phyloP scores from a whole-genome alignment of 2,329 filamentous ascomycete genomes.

The Arthrobotrys entomopaga region DNA sequence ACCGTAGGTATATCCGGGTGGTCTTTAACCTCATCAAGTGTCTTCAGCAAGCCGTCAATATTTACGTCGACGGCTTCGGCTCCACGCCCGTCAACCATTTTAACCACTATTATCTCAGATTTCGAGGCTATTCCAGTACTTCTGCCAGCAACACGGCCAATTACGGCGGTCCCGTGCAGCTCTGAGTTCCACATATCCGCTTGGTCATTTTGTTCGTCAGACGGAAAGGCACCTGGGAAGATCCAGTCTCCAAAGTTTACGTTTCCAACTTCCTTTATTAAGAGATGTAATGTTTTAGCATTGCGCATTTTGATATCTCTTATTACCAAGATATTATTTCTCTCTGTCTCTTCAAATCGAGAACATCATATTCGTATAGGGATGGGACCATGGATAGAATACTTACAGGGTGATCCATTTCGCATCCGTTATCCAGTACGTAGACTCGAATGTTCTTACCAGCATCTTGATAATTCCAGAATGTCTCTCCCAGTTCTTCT shows the following conservation, averaged over 20 bases:
- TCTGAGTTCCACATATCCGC: neutral
- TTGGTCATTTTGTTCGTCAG: conserved; percentile 12
- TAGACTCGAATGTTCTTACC: conserved; percentile 12
- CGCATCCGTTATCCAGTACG: conserved; percentile 15
- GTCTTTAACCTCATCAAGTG: conserved; percentile 11
- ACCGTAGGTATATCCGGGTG: conserved; percentile 3
- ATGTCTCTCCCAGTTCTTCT: neutral
- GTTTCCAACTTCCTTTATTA: conserved; percentile 10
- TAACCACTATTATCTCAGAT: conserved; percentile 16
- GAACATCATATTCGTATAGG: too few relatives aligned
- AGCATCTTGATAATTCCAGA: conserved; percentile 25
- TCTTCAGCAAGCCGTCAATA: conserved; percentile 7
- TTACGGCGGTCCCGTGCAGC: conserved; percentile 19
- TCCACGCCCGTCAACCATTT: conserved; percentile 2
- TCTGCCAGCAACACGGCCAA: conserved; percentile 11
- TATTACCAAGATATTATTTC: too few relatives aligned
- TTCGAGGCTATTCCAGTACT: conserved; percentile 16
- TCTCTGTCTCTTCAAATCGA: too few relatives aligned
- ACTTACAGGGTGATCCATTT: conserved; percentile 25
- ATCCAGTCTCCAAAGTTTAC: conserved; percentile 16
- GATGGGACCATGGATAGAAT: neutral
- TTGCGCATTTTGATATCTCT: neutral
- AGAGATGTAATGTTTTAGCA: neutral
- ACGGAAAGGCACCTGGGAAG: conserved; percentile 10
- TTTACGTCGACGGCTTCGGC: neutral